Conservation (phyloP, 2,329 filamentous ascomycete genomes). For the Thermoascus crustaceus region DNA sequence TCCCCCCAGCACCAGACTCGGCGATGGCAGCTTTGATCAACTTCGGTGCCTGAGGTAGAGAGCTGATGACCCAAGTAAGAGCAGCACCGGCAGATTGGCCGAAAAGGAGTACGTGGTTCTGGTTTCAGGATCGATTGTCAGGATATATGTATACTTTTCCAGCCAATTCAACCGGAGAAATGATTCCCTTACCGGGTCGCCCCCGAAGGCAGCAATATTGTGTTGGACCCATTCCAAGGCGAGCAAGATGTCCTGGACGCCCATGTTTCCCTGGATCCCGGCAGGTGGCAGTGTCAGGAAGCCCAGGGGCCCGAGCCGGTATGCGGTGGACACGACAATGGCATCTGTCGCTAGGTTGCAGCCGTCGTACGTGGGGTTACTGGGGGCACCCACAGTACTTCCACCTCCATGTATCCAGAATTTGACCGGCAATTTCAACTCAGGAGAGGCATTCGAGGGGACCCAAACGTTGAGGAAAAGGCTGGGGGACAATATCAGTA, state of each 20-base stretch:
- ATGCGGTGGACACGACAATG: not conserved
- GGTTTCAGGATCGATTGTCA: not conserved
- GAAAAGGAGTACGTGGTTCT: conserved; percentile 10
- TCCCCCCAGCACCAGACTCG: conserved; percentile 13
- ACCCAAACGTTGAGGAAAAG: conserved; percentile 13
- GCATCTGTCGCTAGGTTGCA: conserved; percentile 9
- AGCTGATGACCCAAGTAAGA: conserved; percentile 6
- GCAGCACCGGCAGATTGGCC: conserved; percentile 11
- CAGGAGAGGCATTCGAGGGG: conserved; percentile 8
- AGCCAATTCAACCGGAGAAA: conserved; percentile 1
- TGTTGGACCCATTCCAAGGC: not conserved
- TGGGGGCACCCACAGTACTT: conserved; percentile 6
- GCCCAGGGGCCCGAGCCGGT: not conserved
- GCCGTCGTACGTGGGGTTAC: conserved; percentile 10
- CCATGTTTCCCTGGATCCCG: not conserved
- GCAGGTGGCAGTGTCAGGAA: not conserved
- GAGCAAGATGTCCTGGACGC: not conserved
- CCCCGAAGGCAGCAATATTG: not conserved
- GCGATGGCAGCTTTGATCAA: conserved; percentile 13
- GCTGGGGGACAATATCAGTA: conserved; percentile 2
- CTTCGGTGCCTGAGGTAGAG: conserved; percentile 7
- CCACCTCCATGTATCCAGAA: conserved; percentile 19
- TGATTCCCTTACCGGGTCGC: conserved; percentile 5
- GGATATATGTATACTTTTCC: not conserved
- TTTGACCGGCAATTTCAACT: conserved; percentile 18